Conservation (phyloP, 768 basidiomycete species). For the Termitomyces titanicus region DNA sequence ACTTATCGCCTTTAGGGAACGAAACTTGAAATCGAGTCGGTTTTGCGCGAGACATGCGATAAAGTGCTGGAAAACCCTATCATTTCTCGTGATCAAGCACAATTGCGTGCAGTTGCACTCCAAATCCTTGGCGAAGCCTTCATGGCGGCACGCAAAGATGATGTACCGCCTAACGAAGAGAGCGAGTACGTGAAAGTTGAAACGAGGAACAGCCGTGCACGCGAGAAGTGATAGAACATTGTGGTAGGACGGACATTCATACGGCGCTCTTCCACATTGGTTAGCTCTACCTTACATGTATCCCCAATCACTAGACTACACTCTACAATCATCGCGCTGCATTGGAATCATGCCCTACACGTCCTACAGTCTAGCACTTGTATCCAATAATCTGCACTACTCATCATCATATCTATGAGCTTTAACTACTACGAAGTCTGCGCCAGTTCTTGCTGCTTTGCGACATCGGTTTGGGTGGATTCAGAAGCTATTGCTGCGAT, state of each 20-base stretch:
- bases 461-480: neutral
- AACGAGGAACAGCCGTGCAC: slow-evolving; percentile 58
- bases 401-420: neutral
- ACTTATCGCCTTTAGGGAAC: slow-evolving; percentile 53
- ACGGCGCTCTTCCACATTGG: no score
- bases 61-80: slow-evolving; percentile 61
- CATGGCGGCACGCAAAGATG: slow-evolving; percentile 63
- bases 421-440: slow-evolving; percentile 6
- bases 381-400: slow-evolving; percentile 10
- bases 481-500: slow-evolving; percentile 11
- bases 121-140: slow-evolving; percentile 85
- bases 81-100: slow-evolving; percentile 53
- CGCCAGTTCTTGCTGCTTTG: neutral
- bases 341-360: slow-evolving; percentile 2
- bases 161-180: slow-evolving; percentile 46
- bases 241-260: no score
- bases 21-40: slow-evolving; percentile 88
- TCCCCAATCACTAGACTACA: neutral
- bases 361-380: slow-evolving; percentile 9
- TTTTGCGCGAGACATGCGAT: slow-evolving; percentile 87
- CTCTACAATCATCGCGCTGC: neutral
- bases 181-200: slow-evolving; percentile 83
- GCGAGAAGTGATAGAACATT: slow-evolving; percentile 21
- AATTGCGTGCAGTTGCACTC: slow-evolving; percentile 74
- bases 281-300: neutral